Evolutionary conservation across 139 green algal genomes (phyloP), one percentile per base, ranked within the genome.

Genomic region (Spirogloea muscicola): DNA sequence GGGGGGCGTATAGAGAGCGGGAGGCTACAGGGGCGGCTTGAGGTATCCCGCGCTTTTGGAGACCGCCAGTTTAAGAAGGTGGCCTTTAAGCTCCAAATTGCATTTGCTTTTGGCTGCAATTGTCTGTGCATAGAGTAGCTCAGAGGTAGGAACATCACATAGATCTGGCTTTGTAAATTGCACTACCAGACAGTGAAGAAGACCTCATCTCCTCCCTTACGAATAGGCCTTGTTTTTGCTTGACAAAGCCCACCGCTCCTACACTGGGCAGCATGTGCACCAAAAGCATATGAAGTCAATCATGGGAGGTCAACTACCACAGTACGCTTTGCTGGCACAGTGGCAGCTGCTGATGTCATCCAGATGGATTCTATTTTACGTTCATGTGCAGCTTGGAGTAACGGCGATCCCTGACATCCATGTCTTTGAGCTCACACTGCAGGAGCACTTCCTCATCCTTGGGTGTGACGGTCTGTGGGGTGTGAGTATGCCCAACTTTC

Each of bases 21-120:
- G 0, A 77, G 88, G 3, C 66, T 92, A 52, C 72, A 77, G 34
- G 87, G 87, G 0, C 72, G 84, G 0, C 79, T 90, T n/a, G 83
- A 91, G 70, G 84, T 91, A 40, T 86, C 86, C 0, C 86, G 86
- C 29, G 84, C 84, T 27, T 85, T 90, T 72, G 86, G 86, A 0
- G 86, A 90, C 55, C 10, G 44, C 0, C 51, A 49, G 1, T 89
- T 91, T 60, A 90, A 90, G 76, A 79, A 83, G 78, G 72, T 80
- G 21, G 21, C 21, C 46, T 52, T 2, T 55, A 31, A 72, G 2
- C 38, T 29, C 44, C 7, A 31, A 60, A 38, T 1, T 70, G 3
- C 25, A 13, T 58, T 10, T 58, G 1, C 31, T 7, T 71, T 31
- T 13, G 25, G 27, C 21, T 63, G 55, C 25, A 16, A 2, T 25